Percentiles rank a stretch among this genome's conserved stretches.
Evolutionary conservation across 1,139 yeast species (phyloP).

Genomic region (Sugiyamaella xylanicola): DNA sequence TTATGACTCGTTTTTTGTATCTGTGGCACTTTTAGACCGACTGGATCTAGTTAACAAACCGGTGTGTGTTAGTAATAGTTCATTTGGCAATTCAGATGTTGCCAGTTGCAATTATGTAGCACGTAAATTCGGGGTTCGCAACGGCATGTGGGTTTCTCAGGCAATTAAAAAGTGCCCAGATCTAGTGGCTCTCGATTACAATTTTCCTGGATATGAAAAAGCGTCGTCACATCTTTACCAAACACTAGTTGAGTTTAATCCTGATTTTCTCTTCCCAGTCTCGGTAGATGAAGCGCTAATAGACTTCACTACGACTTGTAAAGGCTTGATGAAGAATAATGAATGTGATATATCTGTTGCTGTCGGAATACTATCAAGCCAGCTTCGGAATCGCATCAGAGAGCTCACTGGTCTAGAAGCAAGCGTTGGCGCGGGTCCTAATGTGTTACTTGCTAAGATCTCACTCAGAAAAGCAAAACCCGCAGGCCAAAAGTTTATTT

Average conservation of each 20-base stretch:
- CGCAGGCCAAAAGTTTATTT: conserved; percentile 55
- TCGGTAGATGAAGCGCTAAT: conserved; percentile 89
- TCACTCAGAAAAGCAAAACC: conserved; percentile 81
- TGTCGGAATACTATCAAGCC: conserved; percentile 38
- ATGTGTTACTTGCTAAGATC: conserved; percentile 77
- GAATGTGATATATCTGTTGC: conserved; percentile 5
- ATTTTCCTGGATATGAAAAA: conserved; percentile 70
- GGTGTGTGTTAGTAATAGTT: conserved; percentile 84
- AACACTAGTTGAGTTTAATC: conserved; percentile 44
- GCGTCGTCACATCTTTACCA: conserved; percentile 59
- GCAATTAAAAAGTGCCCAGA: conserved; percentile 70
- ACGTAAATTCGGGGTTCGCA: conserved; percentile 66
- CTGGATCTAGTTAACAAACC: conserved; percentile 59
- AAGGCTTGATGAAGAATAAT: not conserved
- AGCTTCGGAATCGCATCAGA: conserved; percentile 52
- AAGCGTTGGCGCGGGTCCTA: conserved; percentile 74
- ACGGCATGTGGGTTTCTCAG: conserved; percentile 85
- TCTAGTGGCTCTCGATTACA: conserved; percentile 64
- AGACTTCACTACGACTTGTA: conserved; percentile 52
- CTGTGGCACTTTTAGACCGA: conserved; percentile 67
- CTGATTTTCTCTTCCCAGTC: conserved; percentile 75
- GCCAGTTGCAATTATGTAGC: conserved; percentile 93
- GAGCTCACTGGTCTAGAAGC: conserved; percentile 62
- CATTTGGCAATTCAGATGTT: conserved; percentile 61
- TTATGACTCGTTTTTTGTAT: conserved; percentile 91